Evolutionary conservation across 2,329 filamentous ascomycete genomes (phyloP), one percentile per base, ranked within the genome.

Genomic region (Penicillium nordicum): DNA sequence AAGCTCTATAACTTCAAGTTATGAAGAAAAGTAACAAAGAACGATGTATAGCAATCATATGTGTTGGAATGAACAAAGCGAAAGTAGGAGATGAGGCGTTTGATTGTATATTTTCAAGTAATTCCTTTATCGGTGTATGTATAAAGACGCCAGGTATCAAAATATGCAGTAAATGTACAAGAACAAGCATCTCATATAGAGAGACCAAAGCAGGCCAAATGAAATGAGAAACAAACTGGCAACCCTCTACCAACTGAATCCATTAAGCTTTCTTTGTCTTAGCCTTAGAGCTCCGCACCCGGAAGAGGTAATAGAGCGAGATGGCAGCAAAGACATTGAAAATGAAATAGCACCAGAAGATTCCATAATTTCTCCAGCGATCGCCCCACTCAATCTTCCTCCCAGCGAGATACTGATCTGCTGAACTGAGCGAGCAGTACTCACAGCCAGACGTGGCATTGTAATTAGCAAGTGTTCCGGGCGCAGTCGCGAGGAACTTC

Each of bases 341-440:
- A n/a, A 77, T 65, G 54, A 85, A 77, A 57, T 82, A 87, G 0
- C 76, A 79, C 76, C 81, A 85, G 49, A 86, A 71, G 36, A 88
- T 72, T 1, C 84, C 87, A 67, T 88, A 87, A 69, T 90, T 86
- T 53, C 85, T 79, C 86, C 87, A 90, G 11, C 84, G 75, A 23
- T 88, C 76, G 18, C 55, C 67, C 66, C 85, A 88, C 53, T 77
- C 57, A 9, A 81, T 78, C 42, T 76, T 72, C 42, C 84, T 76
- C 0, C 57, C 58, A 0, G 75, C 65, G 14, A 76, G 68, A 47
- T 77, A 77, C 40, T 76, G 64, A 58, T 76, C 69, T 0, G 69
- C 69, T 27, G 66, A 67, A 6, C 59, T 57, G 38, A 73, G 54
- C 1, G 68, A 63, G 60, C 70, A 71, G 53, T 73, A 89, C 1